Base-by-base conservation (phyloP, 2,329 filamentous ascomycete species). In the Didymella segeticola region DNA sequence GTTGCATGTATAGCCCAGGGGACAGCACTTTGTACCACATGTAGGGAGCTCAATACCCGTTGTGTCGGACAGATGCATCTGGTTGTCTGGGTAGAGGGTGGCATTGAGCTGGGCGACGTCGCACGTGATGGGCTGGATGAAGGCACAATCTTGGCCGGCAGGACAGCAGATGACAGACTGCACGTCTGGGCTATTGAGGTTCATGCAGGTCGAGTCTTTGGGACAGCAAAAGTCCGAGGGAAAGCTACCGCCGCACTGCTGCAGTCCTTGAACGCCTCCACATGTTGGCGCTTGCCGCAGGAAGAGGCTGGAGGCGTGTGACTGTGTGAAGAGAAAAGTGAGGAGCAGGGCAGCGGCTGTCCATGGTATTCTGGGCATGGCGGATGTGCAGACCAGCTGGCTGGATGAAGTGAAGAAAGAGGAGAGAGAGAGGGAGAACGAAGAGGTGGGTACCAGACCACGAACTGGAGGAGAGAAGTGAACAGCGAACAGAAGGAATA, bases 111-210 rank as follows among this genome's bases (percentile, higher is more conserved):
- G 78, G 6, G 69, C 70, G 49, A 87, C 66, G 59, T 89, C 82
- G 78, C 89, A 92, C 31, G 80, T 80, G 56, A 91, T 86, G 25
- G 87, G 79, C 60, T 80, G 67, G 62, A 93, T 88, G 41, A 72
- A 78, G n/a, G 75, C 62, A 76, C 89, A 93, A 63, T 80, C 78
- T 29, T 61, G 56, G 29, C 80, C 83, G 1, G 72, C 60, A 1
- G 89, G 89, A 68, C 89, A 93, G 77, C 89, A 93, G 42, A 92
- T 77, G 12, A 87, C 80, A 0, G 88, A 89, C 5, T 87, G 87
- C 37, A 80, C 77, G n/a, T 78, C 83, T 10, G 87, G 87, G 38
- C 72, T 73, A 65, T 78, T 77, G 39, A 92, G 80, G 1, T 80
- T 64, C 33, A 85, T 77, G 74, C 89, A 93, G 2, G 69, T 79